Evolutionary conservation across 805 yeast genomes (phyloP).

Genomic region (Gaillardinia entomophila): DNA sequence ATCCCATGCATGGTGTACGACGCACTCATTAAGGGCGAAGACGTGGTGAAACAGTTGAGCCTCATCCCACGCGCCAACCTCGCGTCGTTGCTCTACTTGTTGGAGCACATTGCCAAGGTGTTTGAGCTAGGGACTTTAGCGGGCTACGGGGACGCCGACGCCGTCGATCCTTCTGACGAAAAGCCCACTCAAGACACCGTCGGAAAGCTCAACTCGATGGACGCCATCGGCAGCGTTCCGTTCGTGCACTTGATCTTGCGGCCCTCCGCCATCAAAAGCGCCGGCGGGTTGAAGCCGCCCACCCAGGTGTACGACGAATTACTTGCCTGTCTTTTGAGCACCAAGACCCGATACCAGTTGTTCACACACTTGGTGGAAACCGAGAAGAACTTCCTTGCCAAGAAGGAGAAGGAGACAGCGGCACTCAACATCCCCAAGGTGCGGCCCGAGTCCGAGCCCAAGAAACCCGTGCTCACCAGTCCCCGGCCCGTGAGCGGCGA

Average conservation of each 20-base stretch:
- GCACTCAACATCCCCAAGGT: constrained; percentile 15
- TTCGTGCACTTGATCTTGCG: constrained; percentile 35
- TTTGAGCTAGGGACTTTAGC: constrained; percentile 17
- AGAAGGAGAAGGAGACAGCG: constrained; percentile 26
- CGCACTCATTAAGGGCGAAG: constrained; percentile 14
- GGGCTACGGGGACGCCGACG: constrained; percentile 23
- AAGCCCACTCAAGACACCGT: constrained; percentile 5
- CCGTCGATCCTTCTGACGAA: constrained; percentile 6
- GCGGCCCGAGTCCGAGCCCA: constrained; percentile 4
- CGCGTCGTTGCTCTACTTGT: constrained; percentile 26
- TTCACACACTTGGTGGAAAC: constrained; percentile 3
- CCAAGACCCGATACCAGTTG: constrained; percentile 13
- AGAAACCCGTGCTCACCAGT: constrained; percentile 7
- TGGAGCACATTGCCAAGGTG: constrained; percentile 27
- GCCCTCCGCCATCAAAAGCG: constrained; percentile 31
- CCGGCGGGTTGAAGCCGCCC: constrained; percentile 37
- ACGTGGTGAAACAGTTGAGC: constrained; percentile 20
- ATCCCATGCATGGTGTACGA: constrained; percentile 39
- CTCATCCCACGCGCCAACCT: constrained; percentile 36
- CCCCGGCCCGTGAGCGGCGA: constrained; percentile 22
- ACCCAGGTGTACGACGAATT: constrained; percentile 18
- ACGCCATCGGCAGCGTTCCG: constrained; percentile 31
- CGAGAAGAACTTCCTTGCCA: constrained; percentile 9
- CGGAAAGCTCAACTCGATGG: constrained; percentile 26
- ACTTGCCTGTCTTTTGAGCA: constrained; percentile 21